phyloP scores from a whole-genome alignment of 2,329 filamentous ascomycete species.

The Epichloe baconii region DNA sequence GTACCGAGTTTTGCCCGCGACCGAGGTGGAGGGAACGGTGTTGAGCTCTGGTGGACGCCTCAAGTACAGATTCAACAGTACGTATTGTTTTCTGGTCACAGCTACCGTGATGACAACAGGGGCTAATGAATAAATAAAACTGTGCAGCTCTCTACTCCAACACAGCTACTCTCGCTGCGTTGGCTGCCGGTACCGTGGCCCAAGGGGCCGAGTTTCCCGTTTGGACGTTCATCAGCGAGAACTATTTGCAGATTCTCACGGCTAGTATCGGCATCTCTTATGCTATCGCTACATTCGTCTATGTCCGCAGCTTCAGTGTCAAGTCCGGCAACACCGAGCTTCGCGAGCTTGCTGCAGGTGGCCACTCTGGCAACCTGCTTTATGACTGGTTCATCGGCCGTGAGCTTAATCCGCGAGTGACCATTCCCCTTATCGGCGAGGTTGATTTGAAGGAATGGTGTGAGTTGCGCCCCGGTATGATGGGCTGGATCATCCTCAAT shows the following conservation, averaged over 20 bases:
- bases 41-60: slow-evolving; percentile 59
- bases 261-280: slow-evolving; percentile 70
- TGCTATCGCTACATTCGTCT: slow-evolving; percentile 62
- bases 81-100: slow-evolving; percentile 9
- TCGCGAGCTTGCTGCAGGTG: slow-evolving; percentile 71
- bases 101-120: neutral
- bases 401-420: slow-evolving; percentile 81
- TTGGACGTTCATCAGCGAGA: slow-evolving; percentile 88
- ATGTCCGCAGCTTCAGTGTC: slow-evolving; percentile 70
- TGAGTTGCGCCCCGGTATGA: slow-evolving; percentile 82
- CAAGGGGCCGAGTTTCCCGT: slow-evolving; percentile 73
- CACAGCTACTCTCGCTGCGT: slow-evolving; percentile 55
- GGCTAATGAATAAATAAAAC: slow-evolving; percentile 3
- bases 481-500: slow-evolving; percentile 80
- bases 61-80: slow-evolving; percentile 73
- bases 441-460: slow-evolving; percentile 84
- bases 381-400: slow-evolving; percentile 97
- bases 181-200: slow-evolving; percentile 59
- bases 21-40: slow-evolving; percentile 55
- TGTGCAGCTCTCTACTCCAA: slow-evolving; percentile 59
- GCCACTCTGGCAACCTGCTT: slow-evolving; percentile 68
- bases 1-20: slow-evolving; percentile 64
- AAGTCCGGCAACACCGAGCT: slow-evolving; percentile 57
- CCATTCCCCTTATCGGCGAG: slow-evolving; percentile 65
- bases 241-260: slow-evolving; percentile 77